Evolutionary conservation across 2,329 filamentous ascomycete genomes (phyloP).

Genomic region (Venturia aucupariae): DNA sequence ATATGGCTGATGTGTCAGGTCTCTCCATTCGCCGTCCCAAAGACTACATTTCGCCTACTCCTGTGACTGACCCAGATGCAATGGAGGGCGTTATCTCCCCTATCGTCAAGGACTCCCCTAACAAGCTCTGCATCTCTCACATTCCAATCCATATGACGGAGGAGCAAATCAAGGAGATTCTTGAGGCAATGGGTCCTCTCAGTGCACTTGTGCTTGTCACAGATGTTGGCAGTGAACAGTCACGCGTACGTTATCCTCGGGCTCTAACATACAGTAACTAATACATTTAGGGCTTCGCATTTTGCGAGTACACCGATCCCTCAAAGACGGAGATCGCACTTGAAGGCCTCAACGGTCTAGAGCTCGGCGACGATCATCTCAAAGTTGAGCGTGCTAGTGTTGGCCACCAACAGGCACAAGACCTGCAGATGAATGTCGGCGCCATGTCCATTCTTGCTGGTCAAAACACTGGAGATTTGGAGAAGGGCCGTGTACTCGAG

Average conservation of each 20-base stretch:
- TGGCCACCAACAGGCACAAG: slow-evolving; percentile 83
- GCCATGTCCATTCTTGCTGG: slow-evolving; percentile 97
- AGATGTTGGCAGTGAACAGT: slow-evolving; percentile 70
- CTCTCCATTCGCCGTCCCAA: slow-evolving; percentile 80
- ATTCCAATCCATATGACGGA: slow-evolving; percentile 82
- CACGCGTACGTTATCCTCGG: slow-evolving; percentile 53
- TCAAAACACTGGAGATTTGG: slow-evolving; percentile 68
- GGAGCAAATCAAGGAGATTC: slow-evolving; percentile 81
- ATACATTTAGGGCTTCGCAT: slow-evolving; percentile 71
- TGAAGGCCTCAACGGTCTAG: slow-evolving; percentile 86
- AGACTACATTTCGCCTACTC: slow-evolving; percentile 78
- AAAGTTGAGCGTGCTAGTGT: slow-evolving; percentile 85
- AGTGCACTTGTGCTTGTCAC: slow-evolving; percentile 89
- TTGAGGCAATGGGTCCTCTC: slow-evolving; percentile 84
- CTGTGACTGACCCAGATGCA: slow-evolving; percentile 62
- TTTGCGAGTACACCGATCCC: slow-evolving; percentile 86
- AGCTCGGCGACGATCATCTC: slow-evolving; percentile 76
- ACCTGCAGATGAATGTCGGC: slow-evolving; percentile 90
- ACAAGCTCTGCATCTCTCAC: slow-evolving; percentile 90
- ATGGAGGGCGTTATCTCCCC: slow-evolving; percentile 70
- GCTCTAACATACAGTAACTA: slow-evolving; percentile 16
- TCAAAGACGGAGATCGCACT: slow-evolving; percentile 73
- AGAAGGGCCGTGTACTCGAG: slow-evolving; percentile 77
- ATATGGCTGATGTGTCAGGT: slow-evolving; percentile 45
- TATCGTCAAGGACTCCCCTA: slow-evolving; percentile 79